These are phyloP conservation scores for Xylariaceae sp. DNA, from an alignment of 2,329 filamentous ascomycete genomes.

Conservation along the genomic window DNA sequence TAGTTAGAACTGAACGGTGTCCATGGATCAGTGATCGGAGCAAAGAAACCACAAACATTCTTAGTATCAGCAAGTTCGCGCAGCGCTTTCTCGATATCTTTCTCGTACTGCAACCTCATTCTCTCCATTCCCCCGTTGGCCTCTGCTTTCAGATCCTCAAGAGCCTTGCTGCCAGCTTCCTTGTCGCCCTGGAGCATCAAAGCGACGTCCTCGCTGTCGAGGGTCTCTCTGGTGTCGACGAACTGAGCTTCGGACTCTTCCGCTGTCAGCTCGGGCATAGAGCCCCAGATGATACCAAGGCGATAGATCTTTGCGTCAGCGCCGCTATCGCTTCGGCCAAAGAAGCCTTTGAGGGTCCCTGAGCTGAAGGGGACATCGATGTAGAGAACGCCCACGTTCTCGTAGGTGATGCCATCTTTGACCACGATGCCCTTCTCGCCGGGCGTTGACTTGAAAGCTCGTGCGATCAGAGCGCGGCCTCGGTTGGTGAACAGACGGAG, in stretches of 20 bases:
- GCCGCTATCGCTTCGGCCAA: background rate
- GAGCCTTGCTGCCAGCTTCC: background rate
- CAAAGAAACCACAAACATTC: background rate
- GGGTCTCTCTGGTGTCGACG: background rate
- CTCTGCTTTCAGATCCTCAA: background rate
- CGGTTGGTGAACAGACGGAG: conserved; percentile 1
- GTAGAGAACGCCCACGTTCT: background rate
- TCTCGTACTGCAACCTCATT: too few species aligned
- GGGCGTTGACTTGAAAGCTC: background rate
- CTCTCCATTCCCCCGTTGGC: too few species aligned
- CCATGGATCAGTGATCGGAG: background rate
- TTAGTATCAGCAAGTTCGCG: background rate
- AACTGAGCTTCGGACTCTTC: background rate
- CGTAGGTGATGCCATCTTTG: background rate
- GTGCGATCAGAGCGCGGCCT: conserved; percentile 1
- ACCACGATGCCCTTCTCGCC: background rate
- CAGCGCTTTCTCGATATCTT: background rate
- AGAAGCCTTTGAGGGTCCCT: conserved; percentile 2
- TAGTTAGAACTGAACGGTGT: background rate
- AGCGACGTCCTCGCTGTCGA: background rate
- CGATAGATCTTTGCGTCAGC: background rate
- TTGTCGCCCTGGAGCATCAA: background rate
- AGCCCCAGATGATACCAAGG: background rate
- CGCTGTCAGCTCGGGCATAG: background rate
- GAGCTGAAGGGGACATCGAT: background rate